Conservation (phyloP, 1,284 basidiomycete species). For the Cutaneotrichosporon spelunceum region DNA sequence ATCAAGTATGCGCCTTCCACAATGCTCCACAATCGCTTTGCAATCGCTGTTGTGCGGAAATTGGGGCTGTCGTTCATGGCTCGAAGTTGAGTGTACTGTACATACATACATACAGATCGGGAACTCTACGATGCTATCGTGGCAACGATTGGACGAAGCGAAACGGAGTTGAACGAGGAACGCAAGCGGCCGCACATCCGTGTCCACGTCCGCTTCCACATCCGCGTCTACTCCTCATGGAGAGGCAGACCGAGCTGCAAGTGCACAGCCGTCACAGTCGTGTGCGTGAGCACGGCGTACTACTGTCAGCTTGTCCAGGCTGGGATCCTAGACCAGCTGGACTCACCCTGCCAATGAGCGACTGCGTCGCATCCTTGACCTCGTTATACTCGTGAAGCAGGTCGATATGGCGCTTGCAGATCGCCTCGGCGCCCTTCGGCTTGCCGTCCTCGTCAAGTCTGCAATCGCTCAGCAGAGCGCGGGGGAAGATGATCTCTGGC, state of each 20-base stretch:
- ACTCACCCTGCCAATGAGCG: slow-evolving; percentile 44
- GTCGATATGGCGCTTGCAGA: slow-evolving; percentile 43
- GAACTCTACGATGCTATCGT: too few species aligned
- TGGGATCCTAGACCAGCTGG: too few species aligned
- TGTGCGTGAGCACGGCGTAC: slow-evolving; percentile 42
- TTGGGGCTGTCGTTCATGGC: too few species aligned
- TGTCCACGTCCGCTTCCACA: too few species aligned
- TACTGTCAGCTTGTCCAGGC: slow-evolving; percentile 22
- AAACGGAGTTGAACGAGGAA: neutral
- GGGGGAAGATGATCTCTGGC: neutral
- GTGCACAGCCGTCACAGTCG: slow-evolving; percentile 44
- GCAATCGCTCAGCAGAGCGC: neutral
- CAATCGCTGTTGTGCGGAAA: too few species aligned
- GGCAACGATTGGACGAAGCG: too few species aligned
- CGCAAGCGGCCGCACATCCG: too few species aligned
- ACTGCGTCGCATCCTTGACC: slow-evolving; percentile 50
- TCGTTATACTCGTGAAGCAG: slow-evolving; percentile 51
- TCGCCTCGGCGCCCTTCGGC: slow-evolving; percentile 32
- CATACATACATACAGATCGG: too few species aligned
- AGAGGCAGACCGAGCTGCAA: slow-evolving; percentile 41
- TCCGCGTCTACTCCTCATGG: slow-evolving; percentile 25
- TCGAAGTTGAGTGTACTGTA: too few species aligned
- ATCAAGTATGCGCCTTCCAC: too few species aligned
- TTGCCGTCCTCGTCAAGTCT: slow-evolving; percentile 19
- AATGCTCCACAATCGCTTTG: too few species aligned